These are phyloP conservation scores for Tolypocladium guangdongense DNA, from an alignment of 2,329 filamentous ascomycete species.

Conservation along the genomic window DNA sequence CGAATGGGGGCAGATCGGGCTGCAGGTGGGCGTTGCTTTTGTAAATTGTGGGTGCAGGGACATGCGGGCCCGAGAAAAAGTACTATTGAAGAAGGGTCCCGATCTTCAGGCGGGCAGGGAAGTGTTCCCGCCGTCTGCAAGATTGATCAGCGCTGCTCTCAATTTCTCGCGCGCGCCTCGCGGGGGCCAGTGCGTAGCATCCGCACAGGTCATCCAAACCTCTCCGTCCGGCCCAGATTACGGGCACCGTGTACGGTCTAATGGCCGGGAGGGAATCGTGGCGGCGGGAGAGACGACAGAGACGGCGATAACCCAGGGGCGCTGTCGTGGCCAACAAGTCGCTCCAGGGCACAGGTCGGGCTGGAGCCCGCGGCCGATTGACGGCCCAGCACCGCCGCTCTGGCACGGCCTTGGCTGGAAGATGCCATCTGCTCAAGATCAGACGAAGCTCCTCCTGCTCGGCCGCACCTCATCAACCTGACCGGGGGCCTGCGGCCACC, in stretches of 20 bases:
- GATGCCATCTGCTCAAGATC: neutral
- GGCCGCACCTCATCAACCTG: neutral
- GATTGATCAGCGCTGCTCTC: conserved; percentile 2
- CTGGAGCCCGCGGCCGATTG: neutral
- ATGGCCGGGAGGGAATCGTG: neutral
- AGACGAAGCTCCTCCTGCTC: neutral
- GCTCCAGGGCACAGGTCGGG: neutral
- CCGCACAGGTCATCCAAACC: neutral
- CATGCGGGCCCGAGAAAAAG: neutral
- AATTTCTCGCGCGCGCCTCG: neutral
- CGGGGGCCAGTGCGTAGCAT: neutral
- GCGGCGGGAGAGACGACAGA: neutral
- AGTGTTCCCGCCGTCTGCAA: neutral
- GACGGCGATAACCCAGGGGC: neutral
- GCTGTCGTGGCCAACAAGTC: neutral
- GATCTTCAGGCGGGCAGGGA: neutral
- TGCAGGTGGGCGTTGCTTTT: neutral
- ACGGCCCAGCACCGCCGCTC: neutral
- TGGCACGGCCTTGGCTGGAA: neutral
- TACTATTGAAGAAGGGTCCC: neutral
- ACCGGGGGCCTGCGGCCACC: neutral
- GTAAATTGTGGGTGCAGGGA: neutral
- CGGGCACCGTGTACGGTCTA: no score
- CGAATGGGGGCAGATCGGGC: neutral
- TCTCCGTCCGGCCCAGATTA: neutral